Base-by-base conservation (phyloP, 371 early-diverging fungal genomes). In the Mortierella sp. region DNA sequence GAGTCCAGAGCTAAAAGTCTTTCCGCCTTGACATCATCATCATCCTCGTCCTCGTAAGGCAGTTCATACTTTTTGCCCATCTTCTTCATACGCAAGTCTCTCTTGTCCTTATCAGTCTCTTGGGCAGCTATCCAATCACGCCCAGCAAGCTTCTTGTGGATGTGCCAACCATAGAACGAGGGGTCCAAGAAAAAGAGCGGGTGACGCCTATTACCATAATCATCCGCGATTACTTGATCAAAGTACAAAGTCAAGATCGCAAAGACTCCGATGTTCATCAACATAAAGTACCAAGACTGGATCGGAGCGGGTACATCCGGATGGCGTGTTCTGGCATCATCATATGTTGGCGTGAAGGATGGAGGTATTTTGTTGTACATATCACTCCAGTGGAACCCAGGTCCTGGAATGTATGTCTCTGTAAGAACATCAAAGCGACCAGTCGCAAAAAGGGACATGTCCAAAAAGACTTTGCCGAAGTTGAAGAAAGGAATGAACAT, bases 401-500 rank as follows among this genome's bases (percentile, higher is more conserved):
- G 89, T 26, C 89, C 89, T 2, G 87, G 84, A 70, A 90, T 86
- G 32, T 75, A 87, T 12, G 89, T 89, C 65, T 77, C 57, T 1
- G 93, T 91, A 45, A 91, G 75, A 19, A 63, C 10, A 78, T 93
- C 92, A 43, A 88, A 72, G 12, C 77, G 76, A 9, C 93, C 93
- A 0, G 92, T 85, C 10, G 93, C 86, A 64, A 86, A 83, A n/a
- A 66, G 74, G 22, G 87, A 83, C 68, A 93, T 87, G 76, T 92
- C 92, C 47, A 92, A 68, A 78, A 90, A 92, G 61, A 91, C 81
- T 64, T 88, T 87, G 49, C 92, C 92, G 84, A 92, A 93, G 84
- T 92, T 91, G 87, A 92, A 93, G 83, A 92, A 92, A 7, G 91
- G 92, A 47, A 91, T 64, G 65, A 90, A 85, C 77, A 87, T 83